A percentile compares a stretch with the other conserved stretches of the same genome.
phyloP scores from a whole-genome alignment of 164 flowering plant species.

The Umbellularia californica region DNA sequence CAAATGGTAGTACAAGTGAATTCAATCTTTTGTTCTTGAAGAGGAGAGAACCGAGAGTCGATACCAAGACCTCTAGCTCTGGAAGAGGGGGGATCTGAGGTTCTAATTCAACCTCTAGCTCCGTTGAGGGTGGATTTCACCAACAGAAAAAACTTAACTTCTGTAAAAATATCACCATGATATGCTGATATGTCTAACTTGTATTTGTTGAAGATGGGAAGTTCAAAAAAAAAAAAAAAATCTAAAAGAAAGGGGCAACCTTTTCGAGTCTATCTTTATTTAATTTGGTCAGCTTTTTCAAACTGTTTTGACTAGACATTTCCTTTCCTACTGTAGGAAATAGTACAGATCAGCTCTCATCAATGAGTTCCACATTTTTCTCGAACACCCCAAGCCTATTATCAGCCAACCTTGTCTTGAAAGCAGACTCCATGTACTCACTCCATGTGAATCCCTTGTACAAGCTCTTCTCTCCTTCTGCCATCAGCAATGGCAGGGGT shows the following conservation, averaged over 20 bases:
- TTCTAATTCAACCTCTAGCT: too few relatives aligned
- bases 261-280: constrained; percentile 9
- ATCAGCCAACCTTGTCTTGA: constrained; percentile 65
- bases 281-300: constrained; percentile 13
- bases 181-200: too few relatives aligned
- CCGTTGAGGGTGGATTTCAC: too few relatives aligned
- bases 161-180: too few relatives aligned
- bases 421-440: constrained; percentile 74
- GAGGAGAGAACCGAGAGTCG: too few relatives aligned
- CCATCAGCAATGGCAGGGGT: constrained; percentile 44
- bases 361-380: constrained; percentile 7
- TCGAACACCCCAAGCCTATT: constrained; percentile 60
- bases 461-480: constrained; percentile 59
- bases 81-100: too few relatives aligned
- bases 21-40: too few relatives aligned
- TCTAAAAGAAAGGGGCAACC: too few relatives aligned
- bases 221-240: neutral
- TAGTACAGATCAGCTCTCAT: constrained; percentile 14
- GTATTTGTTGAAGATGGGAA: too few relatives aligned
- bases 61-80: too few relatives aligned
- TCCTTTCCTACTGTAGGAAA: constrained; percentile 10
- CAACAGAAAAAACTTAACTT: too few relatives aligned
- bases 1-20: too few relatives aligned
- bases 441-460: constrained; percentile 89
- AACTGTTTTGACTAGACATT: neutral